Evolutionary conservation across 768 basidiomycete species (phyloP).

Genomic region (Suillus americanus): DNA sequence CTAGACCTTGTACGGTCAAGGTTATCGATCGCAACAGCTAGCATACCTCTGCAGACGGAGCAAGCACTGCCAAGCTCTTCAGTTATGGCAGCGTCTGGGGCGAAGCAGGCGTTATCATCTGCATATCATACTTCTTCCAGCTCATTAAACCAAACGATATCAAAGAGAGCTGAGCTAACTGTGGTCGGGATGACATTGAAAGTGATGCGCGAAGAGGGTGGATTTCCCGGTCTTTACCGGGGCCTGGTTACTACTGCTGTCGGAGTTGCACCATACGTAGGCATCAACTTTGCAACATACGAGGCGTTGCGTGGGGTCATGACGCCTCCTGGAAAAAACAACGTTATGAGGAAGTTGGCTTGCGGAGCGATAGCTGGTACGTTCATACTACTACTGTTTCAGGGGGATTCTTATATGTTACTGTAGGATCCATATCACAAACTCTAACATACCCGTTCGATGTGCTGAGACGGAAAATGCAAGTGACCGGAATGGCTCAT

Average conservation of each 20-base stretch:
- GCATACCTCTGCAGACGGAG: constrained; percentile 45
- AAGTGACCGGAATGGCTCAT: constrained; percentile 78
- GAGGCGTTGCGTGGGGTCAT: constrained; percentile 75
- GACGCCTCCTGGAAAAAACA: constrained; percentile 80
- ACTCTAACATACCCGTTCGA: constrained; percentile 96
- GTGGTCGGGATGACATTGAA: constrained; percentile 89
- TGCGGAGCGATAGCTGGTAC: constrained; percentile 88
- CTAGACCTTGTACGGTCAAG: constrained; percentile 92
- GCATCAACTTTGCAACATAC: constrained; percentile 94
- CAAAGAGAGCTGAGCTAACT: constrained; percentile 56
- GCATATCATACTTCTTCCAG: constrained; percentile 53
- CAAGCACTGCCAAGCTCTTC: constrained; percentile 19
- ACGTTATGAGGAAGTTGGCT: constrained; percentile 62
- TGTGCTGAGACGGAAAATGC: constrained; percentile 93
- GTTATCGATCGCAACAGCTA: constrained; percentile 91
- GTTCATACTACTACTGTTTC: constrained; percentile 16
- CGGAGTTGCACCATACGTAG: constrained; percentile 88
- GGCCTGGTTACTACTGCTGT: constrained; percentile 82
- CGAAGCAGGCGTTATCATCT: constrained; percentile 27
- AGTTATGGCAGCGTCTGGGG: constrained; percentile 18
- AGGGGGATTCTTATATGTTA: constrained; percentile 8
- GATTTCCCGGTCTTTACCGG: constrained; percentile 81
- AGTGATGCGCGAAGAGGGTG: constrained; percentile 92
- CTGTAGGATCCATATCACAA: constrained; percentile 82
- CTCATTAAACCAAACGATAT: constrained; percentile 32